These are phyloP conservation scores for Chrysosporium queenslandicum DNA, from an alignment of 2,329 filamentous ascomycete genomes.

Conservation along the genomic window DNA sequence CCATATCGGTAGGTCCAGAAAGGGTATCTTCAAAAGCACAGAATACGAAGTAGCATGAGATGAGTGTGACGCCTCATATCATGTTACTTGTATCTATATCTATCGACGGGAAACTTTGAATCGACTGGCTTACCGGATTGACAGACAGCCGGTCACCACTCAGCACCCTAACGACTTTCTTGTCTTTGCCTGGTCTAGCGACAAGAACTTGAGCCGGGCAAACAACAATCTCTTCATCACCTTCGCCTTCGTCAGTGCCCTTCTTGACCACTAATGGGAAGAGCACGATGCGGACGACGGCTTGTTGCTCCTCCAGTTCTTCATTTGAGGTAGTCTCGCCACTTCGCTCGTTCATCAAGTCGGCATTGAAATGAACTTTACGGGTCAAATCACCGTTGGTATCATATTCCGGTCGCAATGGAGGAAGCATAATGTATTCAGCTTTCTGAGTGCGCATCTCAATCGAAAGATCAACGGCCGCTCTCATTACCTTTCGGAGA, in stretches of 20 bases:
- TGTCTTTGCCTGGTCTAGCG: constrained; percentile 43
- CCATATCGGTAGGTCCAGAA: neutral
- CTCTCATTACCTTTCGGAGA: constrained; percentile 73
- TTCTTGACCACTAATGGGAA: constrained; percentile 97
- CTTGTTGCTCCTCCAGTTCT: constrained; percentile 63
- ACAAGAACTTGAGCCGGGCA: constrained; percentile 90
- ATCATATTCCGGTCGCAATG: constrained; percentile 88
- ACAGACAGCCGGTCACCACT: constrained; percentile 38
- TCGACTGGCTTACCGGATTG: constrained; percentile 28
- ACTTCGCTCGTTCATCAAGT: constrained; percentile 87
- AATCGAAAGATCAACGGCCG: constrained; percentile 81
- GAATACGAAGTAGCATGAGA: constrained; percentile 11
- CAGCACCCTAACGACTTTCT: constrained; percentile 30
- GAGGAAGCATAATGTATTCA: constrained; percentile 97
- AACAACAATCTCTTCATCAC: constrained; percentile 90
- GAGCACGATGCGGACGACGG: constrained; percentile 80
- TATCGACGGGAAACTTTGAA: constrained; percentile 36
- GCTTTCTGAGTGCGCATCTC: constrained; percentile 96
- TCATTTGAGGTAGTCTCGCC: constrained; percentile 62
- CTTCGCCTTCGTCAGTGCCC: constrained; percentile 75
- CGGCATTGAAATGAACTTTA: constrained; percentile 83
- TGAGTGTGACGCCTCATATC: constrained; percentile 37
- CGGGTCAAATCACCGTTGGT: constrained; percentile 79
- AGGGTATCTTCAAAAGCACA: neutral
- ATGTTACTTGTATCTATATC: constrained; percentile 37